Evolutionary conservation across 2,329 filamentous ascomycete species (phyloP), one percentile per base, ranked within the genome.

Genomic region (Fusarium albosuccineum): DNA sequence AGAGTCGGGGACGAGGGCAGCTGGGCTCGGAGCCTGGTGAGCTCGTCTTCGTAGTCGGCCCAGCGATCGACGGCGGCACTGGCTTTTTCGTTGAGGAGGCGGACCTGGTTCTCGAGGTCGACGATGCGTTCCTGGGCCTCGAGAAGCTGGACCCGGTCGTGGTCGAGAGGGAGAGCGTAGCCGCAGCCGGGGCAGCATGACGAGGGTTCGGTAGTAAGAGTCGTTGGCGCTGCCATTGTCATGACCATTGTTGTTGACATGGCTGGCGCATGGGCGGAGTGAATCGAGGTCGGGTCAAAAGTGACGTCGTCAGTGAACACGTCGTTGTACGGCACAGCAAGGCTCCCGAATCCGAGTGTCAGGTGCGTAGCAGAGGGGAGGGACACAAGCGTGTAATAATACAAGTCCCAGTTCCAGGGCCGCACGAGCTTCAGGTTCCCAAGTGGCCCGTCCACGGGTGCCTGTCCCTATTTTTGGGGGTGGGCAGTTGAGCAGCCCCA

Each of bases 11-110:
- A 73, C 49, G 46, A 73, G 57, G 71, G 75, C 22, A 68, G 74
- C 74, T 73, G 71, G 36, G 79, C 80, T 68, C 87, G 87, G 56
- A 93, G 82, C 44, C 79, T 82, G 44, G 87, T 83, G 40, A 94
- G 85, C 76, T 94, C 91, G 78, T 93, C 91, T 79, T 95, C 92
- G 83, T 93, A 94, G 81, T 93, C 90, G 74, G 92, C 91, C 86
- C 86, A 89, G 75, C 85, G 86, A 77, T 89, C 86, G 65, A 88
- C 85, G 75, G 83, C 83, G 34, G 88, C 87, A 4, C 89, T 86
- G 57, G 90, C 90, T 78, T 92, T 93, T 70, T 91, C 84, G 76
- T 89, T 92, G 60, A 94, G 84, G 55, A 89, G 79, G 57, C 86
- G 85, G 55, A 94, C 88, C 74, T 94, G 91, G 36, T 86, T 84